Conservation (phyloP, 164 flowering plant genomes). For the Sextonia rubra region DNA sequence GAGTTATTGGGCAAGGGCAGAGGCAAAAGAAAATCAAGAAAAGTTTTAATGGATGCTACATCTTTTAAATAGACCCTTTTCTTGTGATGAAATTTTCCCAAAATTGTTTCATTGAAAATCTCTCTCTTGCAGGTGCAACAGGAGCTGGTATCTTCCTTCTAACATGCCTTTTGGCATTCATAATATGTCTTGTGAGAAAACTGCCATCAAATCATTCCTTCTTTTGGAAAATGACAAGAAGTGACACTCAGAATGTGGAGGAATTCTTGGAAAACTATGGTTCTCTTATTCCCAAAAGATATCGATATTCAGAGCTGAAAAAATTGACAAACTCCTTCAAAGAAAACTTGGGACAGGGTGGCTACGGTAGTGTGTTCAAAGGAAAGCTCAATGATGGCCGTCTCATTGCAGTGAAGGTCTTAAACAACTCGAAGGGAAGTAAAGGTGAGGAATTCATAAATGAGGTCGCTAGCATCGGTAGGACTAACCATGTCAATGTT, state of each 20-base stretch:
- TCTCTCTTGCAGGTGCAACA: too few species aligned
- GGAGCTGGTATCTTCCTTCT: too few species aligned
- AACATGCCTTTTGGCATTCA: too few species aligned
- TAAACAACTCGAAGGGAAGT: constrained; percentile 15
- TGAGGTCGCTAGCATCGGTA: constrained; percentile 12
- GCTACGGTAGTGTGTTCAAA: constrained; percentile 40
- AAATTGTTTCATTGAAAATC: too few species aligned
- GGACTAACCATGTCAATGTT: constrained; percentile 6
- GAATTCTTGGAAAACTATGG: constrained; percentile 19
- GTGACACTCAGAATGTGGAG: not conserved
- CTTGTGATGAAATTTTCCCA: too few species aligned
- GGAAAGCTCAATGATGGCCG: constrained; percentile 32
- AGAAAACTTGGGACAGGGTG: constrained; percentile 40
- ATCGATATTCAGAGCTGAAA: constrained; percentile 25
- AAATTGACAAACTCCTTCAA: constrained; percentile 36
- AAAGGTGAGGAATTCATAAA: constrained; percentile 10
- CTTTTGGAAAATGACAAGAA: not conserved
- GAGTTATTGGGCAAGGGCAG: too few species aligned
- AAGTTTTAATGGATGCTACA: too few species aligned
- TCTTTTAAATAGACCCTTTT: too few species aligned
- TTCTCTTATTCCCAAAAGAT: constrained; percentile 24
- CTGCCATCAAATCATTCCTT: too few species aligned
- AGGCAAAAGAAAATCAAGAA: too few species aligned
- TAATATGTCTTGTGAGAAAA: too few species aligned
- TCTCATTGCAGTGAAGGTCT: constrained; percentile 38